These are phyloP conservation scores for Curvularia eragrostidis DNA, from an alignment of 2,329 filamentous ascomycete species.

Conservation along the genomic window DNA sequence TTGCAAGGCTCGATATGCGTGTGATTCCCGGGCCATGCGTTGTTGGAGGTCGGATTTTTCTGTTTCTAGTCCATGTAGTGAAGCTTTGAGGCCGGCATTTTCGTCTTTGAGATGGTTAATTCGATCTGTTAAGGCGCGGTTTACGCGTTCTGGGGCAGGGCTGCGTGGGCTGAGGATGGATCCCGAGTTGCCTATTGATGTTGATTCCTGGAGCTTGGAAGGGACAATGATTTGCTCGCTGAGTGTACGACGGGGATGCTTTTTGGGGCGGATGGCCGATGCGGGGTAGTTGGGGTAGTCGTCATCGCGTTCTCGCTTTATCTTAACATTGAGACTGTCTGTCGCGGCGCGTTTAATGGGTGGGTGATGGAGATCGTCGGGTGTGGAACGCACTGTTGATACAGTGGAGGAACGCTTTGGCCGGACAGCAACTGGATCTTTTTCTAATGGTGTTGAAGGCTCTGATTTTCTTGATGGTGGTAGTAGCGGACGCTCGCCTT, in stretches of 20 bases:
- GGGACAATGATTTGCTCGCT: conserved; percentile 30
- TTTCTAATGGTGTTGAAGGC: conserved; percentile 19
- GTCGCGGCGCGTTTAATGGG: conserved; percentile 30
- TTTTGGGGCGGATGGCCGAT: conserved; percentile 21
- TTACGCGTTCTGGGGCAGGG: conserved; percentile 30
- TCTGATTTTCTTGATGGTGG: conserved; percentile 31
- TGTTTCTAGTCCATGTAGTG: conserved; percentile 10
- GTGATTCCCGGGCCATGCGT: conserved; percentile 17
- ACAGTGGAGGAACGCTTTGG: conserved; percentile 68
- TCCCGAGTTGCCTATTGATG: not conserved
- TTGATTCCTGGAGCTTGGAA: conserved; percentile 21
- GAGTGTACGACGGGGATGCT: conserved; percentile 27
- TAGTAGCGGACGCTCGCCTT: conserved; percentile 28
- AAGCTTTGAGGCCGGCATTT: conserved; percentile 24
- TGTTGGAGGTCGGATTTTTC: conserved; percentile 18
- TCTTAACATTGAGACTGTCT: conserved; percentile 25
- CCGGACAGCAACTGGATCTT: conserved; percentile 52
- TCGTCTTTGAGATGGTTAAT: conserved; percentile 29
- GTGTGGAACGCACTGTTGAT: conserved; percentile 49
- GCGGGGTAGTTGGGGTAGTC: conserved; percentile 18
- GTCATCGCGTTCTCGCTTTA: conserved; percentile 37
- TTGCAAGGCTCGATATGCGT: conserved; percentile 12
- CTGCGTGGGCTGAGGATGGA: conserved; percentile 22
- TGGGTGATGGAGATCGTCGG: conserved; percentile 17
- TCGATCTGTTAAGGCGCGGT: conserved; percentile 27